Base-by-base conservation (phyloP, 2,329 filamentous ascomycete genomes). In the Colletotrichum navitas region DNA sequence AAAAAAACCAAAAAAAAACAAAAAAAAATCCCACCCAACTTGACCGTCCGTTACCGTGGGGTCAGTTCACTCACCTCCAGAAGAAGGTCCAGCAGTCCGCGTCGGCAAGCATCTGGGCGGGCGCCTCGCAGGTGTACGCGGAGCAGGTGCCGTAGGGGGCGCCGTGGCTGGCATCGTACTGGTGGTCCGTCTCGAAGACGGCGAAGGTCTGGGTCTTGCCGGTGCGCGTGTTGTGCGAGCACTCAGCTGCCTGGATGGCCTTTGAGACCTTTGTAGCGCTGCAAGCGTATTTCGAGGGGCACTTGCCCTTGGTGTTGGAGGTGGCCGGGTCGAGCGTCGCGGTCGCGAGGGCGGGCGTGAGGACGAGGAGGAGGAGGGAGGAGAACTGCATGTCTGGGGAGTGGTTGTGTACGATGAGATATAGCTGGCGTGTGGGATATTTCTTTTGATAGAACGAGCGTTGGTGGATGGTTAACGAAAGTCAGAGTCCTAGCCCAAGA, bases 1-100 rank as follows among this genome's bases (percentile, higher is more conserved):
- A 32, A n/a, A 16, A 16, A 16, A 14, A n/a, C n/a, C n/a, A n/a
- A n/a, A 34, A 7, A 34, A 34, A 12, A 39, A 39, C 1, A 4
- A 29, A 29, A 29, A 29, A 29, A 4, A n/a, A n/a, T n/a, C n/a
- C n/a, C 2, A 43, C 1, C 6, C n/a, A 29, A 16, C 1, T n/a
- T 29, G 18, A 2, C 21, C 3, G 1, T 6, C 45, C 1, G 1
- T 29, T 29, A 29, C n/a, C n/a, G n/a, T n/a, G n/a, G n/a, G n/a
- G n/a, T n/a, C n/a, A n/a, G n/a, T n/a, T n/a, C n/a, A 66, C 68
- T 71, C 52, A 71, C 68, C 68, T 68, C 68, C 68, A 71, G 68
- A 71, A 71, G 54, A 71, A 71, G 2, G 68, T 71, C 68, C 68
- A 71, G 65, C 68, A 71, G 52, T 71, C 68, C 29, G 21, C 65